Base-by-base conservation (phyloP, 148 eudicot species). In the Chenopodium album region DNA sequence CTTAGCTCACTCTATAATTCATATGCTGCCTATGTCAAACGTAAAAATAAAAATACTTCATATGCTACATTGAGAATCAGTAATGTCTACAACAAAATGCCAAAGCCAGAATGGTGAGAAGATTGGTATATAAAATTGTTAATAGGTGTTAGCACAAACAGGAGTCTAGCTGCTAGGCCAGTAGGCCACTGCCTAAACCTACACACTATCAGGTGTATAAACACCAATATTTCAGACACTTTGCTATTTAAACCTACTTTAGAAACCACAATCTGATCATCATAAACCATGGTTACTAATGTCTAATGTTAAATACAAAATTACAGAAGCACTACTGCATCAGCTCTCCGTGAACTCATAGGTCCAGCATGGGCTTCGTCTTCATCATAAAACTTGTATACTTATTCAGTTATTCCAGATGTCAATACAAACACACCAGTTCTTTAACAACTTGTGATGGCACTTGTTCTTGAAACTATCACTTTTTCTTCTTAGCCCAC, bases 401-500 rank as follows among this genome's bases (percentile, higher is more conserved):
- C 19, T 6, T 29, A 71, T 32, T 68, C 29, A 4, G 5, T 12
- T 29, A 71, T 32, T 68, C 44, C 32, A 63, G 32, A 31, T 62
- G 23, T 63, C 20, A 37, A 68, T 34, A 11, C 54, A 23, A 50
- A 28, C 12, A 14, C 76, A 3, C 29, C 64, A 31, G 64, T 65
- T 44, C 31, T 32, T 84, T 14, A 6, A 9, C 1, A 67, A 63
- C 76, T 79, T 22, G 44, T 0, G 31, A 11, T 17, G 16, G 22
- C 64, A 31, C 31, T 60, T 16, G 29, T 47, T 32, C 78, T 67
- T 56, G 32, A 7, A 80, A 60, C 17, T 1, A 67, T 26, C 71
- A 44, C 34, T 86, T 85, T 87, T 88, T 89, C 80, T 87, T 90
- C 88, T 87, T 89, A 59, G 90, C 87, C 98, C 98, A 92, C 64